Base-by-base conservation (phyloP, 345 rosid species). In the Excoecaria agallocha region DNA sequence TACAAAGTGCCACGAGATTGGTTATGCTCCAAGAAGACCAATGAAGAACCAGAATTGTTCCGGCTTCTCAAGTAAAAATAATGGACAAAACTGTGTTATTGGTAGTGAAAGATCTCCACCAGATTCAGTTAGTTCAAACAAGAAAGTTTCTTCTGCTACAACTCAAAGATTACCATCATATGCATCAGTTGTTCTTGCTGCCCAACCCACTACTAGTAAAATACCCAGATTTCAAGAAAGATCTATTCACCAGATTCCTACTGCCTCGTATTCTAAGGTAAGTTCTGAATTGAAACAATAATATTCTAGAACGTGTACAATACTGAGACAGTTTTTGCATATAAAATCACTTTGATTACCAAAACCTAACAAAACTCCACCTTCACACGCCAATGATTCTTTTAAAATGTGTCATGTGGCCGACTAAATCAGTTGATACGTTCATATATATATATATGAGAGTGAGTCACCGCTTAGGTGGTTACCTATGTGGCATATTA, bases 1-100 rank as follows among this genome's bases (percentile, higher is more conserved):
- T 54, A 48, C 76, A 66, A 85, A 83, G 35, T 85, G 95, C 78
- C 97, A 92, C 0, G 78, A 76, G 60, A 71, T 92, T 71, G 97
- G 96, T 68, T 92, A 92, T 77, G 87, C 90, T 35, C 74, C 73
- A 25, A 85, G 87, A 74, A 66, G 76, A 60, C 74, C 65, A 57
- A 37, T 58, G 17, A 84, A 80, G 65, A 76, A 66, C 57, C 55
- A 68, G 6, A 70, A 43, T 66, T 20, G 64, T 13, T 8, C 70
- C 39, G 68, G 71, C 25, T 13, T 60, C 37, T 55, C 69, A 58
- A 76, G 55, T 50, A 82, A 57, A 69, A 69, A 75, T 8, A 69
- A 75, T 8, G 79, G 43, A 69, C 39, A 10, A 20, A 10, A 39
- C 57, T 6, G 30, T 15, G 15, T 37, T 16, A 3, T 0, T 24